These are phyloP conservation scores for Colletotrichum liriopes DNA, from an alignment of 2,329 filamentous ascomycete species.

Conservation along the genomic window DNA sequence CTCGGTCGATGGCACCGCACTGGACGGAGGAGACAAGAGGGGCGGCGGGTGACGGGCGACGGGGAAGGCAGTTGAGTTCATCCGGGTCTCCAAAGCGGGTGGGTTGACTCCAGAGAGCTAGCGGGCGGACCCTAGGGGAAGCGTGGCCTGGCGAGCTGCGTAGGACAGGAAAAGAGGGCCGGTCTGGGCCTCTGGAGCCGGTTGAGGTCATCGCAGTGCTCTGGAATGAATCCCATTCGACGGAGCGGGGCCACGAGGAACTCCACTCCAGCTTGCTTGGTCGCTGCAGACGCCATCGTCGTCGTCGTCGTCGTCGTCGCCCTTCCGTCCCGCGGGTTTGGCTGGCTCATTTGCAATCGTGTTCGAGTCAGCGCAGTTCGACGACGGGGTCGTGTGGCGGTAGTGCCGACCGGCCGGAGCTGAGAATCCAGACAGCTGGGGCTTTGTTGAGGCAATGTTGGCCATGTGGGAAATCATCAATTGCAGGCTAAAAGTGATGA, in stretches of 20 bases:
- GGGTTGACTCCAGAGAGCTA: conserved; percentile 32
- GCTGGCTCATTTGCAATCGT: background rate
- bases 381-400: background rate
- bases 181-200: conserved; percentile 23
- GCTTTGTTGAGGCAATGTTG: background rate
- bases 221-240: conserved; percentile 41
- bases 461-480: background rate
- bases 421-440: background rate
- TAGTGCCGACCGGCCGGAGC: conserved; percentile 23
- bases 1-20: conserved; percentile 13
- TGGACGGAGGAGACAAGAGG: conserved; percentile 13
- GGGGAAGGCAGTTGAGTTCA: conserved; percentile 28
- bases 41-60: conserved; percentile 5
- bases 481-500: conserved; percentile 16
- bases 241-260: background rate
- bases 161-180: conserved; percentile 19
- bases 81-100: conserved; percentile 27
- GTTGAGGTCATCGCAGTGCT: conserved; percentile 28
- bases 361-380: conserved; percentile 27
- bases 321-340: conserved; percentile 22
- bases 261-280: conserved; percentile 17
- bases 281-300: conserved; percentile 12
- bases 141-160: background rate
- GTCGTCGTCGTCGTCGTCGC: conserved; percentile 1
- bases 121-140: background rate